A percentile compares a stretch with the other conserved stretches of the same genome.
Conservation (phyloP, 768 basidiomycete genomes). For the Crepidotus variabilis region DNA sequence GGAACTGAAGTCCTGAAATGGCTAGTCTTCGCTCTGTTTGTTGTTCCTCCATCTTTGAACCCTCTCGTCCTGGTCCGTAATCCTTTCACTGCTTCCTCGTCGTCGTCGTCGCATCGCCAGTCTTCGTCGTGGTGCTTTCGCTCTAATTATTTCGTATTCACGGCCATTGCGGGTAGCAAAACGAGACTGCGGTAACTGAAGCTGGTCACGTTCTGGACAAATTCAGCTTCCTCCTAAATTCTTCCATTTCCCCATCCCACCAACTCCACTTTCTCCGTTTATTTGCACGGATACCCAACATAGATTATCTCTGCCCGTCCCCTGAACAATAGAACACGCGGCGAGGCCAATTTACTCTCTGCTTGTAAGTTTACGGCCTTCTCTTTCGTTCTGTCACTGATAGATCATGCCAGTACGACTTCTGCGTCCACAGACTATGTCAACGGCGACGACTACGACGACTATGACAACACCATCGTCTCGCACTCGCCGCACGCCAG, state of each 20-base stretch:
- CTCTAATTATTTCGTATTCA: too few species aligned
- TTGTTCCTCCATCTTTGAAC: neutral
- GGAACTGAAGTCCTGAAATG: conserved; percentile 2
- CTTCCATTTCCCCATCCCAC: neutral
- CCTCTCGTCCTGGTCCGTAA: neutral
- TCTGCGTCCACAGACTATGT: neutral
- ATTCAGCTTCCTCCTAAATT: neutral
- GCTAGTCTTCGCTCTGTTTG: conserved; percentile 1
- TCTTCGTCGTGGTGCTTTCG: too few species aligned
- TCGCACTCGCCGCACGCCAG: conserved; percentile 10
- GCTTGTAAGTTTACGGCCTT: neutral
- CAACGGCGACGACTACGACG: conserved; percentile 1
- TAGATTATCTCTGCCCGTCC: neutral
- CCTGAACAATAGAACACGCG: neutral
- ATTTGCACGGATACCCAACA: neutral
- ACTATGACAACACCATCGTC: neutral
- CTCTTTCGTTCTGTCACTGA: neutral
- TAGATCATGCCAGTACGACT: neutral
- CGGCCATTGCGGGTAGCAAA: neutral
- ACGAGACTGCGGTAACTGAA: neutral
- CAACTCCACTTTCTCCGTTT: neutral
- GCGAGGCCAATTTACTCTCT: neutral
- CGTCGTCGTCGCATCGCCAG: neutral
- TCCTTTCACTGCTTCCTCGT: neutral
- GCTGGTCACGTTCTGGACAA: neutral